Conservation (phyloP, 2,329 filamentous ascomycete species). For the Fusarium pseudoanthophilum region DNA sequence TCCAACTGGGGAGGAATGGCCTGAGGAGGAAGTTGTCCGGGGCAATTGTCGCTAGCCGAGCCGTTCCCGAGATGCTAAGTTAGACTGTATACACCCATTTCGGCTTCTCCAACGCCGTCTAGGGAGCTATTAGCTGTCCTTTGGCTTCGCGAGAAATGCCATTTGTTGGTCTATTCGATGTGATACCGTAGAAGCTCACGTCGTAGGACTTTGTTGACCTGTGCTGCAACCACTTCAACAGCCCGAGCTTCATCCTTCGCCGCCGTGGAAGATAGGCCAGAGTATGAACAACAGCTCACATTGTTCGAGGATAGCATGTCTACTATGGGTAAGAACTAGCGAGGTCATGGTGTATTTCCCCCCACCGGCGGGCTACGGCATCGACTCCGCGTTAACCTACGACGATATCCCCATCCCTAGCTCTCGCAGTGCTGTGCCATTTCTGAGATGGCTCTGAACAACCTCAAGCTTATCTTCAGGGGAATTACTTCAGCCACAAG, state of each 20-base stretch:
- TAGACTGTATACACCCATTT: conserved; percentile 66
- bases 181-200: conserved; percentile 49
- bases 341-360: conserved; percentile 39
- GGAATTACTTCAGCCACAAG: conserved; percentile 45
- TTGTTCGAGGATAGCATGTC: conserved; percentile 37
- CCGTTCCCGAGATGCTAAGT: conserved; percentile 55
- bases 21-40: conserved; percentile 67
- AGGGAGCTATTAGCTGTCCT: neutral
- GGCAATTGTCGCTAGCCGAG: conserved; percentile 62
- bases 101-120: conserved; percentile 52
- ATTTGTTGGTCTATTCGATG: neutral
- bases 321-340: conserved; percentile 40
- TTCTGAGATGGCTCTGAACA: conserved; percentile 54
- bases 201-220: conserved; percentile 49
- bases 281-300: conserved; percentile 57
- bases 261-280: conserved; percentile 67
- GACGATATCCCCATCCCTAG: conserved; percentile 58
- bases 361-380: conserved; percentile 37
- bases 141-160: neutral
- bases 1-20: conserved; percentile 61
- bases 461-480: conserved; percentile 39
- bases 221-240: conserved; percentile 61
- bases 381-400: conserved; percentile 52
- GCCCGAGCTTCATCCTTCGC: conserved; percentile 63
- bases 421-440: conserved; percentile 41